Evolutionary conservation across 768 basidiomycete species (phyloP), one percentile per base, ranked within the genome.

Genomic region (Amanita rubescens): DNA sequence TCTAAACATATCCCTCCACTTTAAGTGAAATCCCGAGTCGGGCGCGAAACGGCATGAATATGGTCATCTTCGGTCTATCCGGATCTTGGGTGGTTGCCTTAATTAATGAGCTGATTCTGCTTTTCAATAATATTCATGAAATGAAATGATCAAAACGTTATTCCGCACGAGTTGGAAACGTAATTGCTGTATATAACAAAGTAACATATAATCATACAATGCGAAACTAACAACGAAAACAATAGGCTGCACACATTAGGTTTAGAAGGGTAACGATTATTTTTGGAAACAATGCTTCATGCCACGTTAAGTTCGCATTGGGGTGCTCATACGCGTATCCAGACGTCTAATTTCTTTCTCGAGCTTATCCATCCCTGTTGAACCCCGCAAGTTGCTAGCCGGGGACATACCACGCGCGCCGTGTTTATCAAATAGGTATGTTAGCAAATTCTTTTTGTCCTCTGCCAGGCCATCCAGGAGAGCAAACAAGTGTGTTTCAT

Each of bases 361-460:
- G 55, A 92, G 73, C 60, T 80, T 85, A 48, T 84, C 81, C 62
- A 87, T 75, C 27, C 85, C 79, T 14, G 69, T 69, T n/a, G 67
- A 67, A 8, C 71, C 70, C 35, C 64, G 64, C n/a, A 33, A 24
- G 15, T 25, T 20, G 30, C 42, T 17, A 27, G 52, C 19, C 3
- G 64, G 65, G 24, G 62, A 64, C 48, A 66, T 59, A 41, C 80
- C 87, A 19, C 90, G 75, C 9, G 79, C 87, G 30, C 84, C 84
- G 61, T 92, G 87, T 65, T 92, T 93, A 66, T 92, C 90, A 58
- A 94, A 94, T 53, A 91, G 73, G 59, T 94, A 94, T 1, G 91
- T 90, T 46, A 94, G 72, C 15, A 93, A 72, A 63, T 94, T 92
- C 75, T 91, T 92, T 75, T 93, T 90, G 61, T 90, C 89, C 56